phyloP scores from a whole-genome alignment of 73 alveolate genomes.

The Paramecium bursaria region DNA sequence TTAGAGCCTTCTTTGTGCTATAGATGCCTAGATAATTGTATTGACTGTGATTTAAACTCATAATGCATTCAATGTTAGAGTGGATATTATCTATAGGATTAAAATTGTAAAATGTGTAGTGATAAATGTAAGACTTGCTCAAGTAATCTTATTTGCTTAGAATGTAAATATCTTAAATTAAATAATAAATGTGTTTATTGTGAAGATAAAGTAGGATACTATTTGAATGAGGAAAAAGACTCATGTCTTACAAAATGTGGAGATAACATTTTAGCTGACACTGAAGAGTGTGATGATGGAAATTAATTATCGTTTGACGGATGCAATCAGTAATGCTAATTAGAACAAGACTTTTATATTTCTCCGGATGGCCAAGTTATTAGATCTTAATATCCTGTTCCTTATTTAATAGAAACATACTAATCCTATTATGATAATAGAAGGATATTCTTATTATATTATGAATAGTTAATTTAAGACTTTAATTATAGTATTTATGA shows the following conservation, averaged over 20 bases:
- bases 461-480: no score
- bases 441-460: no score
- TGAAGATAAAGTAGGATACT: not conserved
- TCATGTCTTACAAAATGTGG: constrained; percentile 15
- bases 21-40: not conserved
- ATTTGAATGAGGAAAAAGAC: not conserved
- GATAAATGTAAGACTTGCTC: constrained; percentile 4
- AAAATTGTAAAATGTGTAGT: not conserved
- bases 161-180: not conserved
- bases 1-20: no score
- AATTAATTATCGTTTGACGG: not conserved
- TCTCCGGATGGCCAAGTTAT: no score
- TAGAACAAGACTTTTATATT: not conserved
- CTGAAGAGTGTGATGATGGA: constrained; percentile 44
- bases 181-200: not conserved
- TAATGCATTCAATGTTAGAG: not conserved
- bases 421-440: no score
- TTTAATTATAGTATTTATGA: no score
- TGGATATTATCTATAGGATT: not conserved
- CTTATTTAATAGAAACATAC: no score
- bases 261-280: not conserved
- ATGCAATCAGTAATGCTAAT: not conserved
- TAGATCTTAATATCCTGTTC: no score
- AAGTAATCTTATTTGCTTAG: not conserved
- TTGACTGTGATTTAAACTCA: not conserved